Percentiles rank a stretch among this genome's conserved stretches.
These are phyloP conservation scores for Bonia amplexicaulis DNA, from an alignment of 176 grass and related monocot genomes.

Conservation along the genomic window DNA sequence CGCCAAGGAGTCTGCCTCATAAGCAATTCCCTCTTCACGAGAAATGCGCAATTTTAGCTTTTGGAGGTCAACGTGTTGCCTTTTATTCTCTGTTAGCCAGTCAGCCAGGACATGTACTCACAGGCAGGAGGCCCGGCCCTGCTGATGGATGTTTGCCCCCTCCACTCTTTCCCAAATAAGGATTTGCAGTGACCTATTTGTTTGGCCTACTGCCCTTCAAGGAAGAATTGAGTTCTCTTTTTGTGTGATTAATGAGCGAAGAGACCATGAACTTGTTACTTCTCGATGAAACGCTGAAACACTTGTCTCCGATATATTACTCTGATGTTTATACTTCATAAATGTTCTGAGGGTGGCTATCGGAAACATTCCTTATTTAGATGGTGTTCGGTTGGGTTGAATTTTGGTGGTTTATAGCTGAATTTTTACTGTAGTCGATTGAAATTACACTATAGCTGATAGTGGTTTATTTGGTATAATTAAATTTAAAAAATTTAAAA, in stretches of 20 bases:
- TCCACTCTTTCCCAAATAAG: slow-evolving; percentile 40
- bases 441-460: too few relatives aligned
- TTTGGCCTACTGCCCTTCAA: slow-evolving; percentile 32
- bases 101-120: slow-evolving; percentile 43
- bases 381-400: too few relatives aligned
- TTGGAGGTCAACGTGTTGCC: slow-evolving; percentile 26
- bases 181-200: slow-evolving; percentile 28
- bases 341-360: not conserved
- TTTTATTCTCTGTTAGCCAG: slow-evolving; percentile 35
- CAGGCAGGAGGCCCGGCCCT: slow-evolving; percentile 42
- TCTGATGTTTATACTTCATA: not conserved
- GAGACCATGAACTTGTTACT: slow-evolving; percentile 21
- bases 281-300: slow-evolving; percentile 17
- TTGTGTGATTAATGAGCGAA: slow-evolving; percentile 13
- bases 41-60: slow-evolving; percentile 22
- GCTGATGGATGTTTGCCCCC: slow-evolving; percentile 30
- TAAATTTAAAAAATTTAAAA: too few relatives aligned
- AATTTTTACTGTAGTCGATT: too few relatives aligned
- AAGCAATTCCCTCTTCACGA: slow-evolving; percentile 16
- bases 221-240: slow-evolving; percentile 33
- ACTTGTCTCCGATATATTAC: not conserved
- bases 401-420: too few relatives aligned
- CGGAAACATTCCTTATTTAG: not conserved
- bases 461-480: too few relatives aligned
- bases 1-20: slow-evolving; percentile 72